These are phyloP conservation scores for Tetrapisispora taiwanensis DNA, from an alignment of 805 yeast genomes.

Conservation along the genomic window DNA sequence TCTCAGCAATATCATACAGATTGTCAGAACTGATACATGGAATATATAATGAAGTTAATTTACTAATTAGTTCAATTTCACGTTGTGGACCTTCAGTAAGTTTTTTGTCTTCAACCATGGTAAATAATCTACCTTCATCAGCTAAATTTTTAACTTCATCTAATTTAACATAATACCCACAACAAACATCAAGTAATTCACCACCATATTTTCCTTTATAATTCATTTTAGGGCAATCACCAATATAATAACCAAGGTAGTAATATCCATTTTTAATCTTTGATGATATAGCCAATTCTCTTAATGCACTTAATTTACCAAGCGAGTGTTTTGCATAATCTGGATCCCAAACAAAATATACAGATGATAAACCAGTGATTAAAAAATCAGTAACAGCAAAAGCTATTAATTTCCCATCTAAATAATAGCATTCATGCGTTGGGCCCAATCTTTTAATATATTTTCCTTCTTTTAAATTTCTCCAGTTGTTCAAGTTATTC, in stretches of 20 bases:
- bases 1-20: constrained; percentile 27
- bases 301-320: constrained; percentile 68
- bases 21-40: constrained; percentile 1
- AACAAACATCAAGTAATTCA: constrained; percentile 49
- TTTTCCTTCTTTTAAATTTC: constrained; percentile 9
- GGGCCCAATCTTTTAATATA: constrained; percentile 40
- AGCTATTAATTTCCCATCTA: constrained; percentile 54
- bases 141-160: constrained; percentile 9
- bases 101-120: constrained; percentile 4
- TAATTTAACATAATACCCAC: constrained; percentile 33
- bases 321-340: constrained; percentile 57
- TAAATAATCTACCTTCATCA: constrained; percentile 22
- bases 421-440: constrained; percentile 69
- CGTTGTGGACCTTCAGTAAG: background rate
- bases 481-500: constrained; percentile 32
- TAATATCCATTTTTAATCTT: constrained; percentile 41
- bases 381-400: constrained; percentile 68
- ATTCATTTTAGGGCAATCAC: constrained; percentile 71
- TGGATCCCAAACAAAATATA: constrained; percentile 84
- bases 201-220: constrained; percentile 77
- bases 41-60: constrained; percentile 2
- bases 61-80: constrained; percentile 6
- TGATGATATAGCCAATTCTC: constrained; percentile 52
- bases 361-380: constrained; percentile 69
- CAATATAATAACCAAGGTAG: constrained; percentile 72